Evolutionary conservation across 768 basidiomycete species (phyloP).

Genomic region (Ephemerocybe angulata): DNA sequence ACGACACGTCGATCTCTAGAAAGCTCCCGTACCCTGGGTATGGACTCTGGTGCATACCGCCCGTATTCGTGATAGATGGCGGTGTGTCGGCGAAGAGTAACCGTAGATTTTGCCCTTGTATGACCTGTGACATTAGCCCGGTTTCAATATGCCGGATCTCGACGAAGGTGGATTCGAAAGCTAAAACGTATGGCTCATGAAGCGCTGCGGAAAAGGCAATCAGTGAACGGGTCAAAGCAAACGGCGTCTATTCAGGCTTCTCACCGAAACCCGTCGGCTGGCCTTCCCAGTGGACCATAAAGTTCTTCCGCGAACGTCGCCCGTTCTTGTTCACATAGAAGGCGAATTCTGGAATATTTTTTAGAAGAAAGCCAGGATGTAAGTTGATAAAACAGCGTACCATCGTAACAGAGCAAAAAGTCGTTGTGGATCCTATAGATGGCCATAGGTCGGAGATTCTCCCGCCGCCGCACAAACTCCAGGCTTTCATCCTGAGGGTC

Average conservation of each 20-base stretch:
- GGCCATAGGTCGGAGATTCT: slow-evolving; percentile 88
- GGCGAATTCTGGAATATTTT: slow-evolving; percentile 74
- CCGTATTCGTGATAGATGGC: slow-evolving; percentile 70
- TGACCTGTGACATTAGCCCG: slow-evolving; percentile 88
- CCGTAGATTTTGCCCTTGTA: slow-evolving; percentile 87
- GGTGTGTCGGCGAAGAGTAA: slow-evolving; percentile 93
- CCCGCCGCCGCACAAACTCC: slow-evolving; percentile 89
- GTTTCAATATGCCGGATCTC: slow-evolving; percentile 96
- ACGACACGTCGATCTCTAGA: neutral
- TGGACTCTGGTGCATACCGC: slow-evolving; percentile 34
- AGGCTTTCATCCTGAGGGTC: slow-evolving; percentile 89
- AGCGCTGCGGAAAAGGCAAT: slow-evolving; percentile 54
- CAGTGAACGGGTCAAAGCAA: neutral
- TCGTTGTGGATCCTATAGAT: slow-evolving; percentile 97
- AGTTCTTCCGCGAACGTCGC: slow-evolving; percentile 82
- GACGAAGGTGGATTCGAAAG: slow-evolving; percentile 94
- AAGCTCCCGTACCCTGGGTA: slow-evolving; percentile 28
- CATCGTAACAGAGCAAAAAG: slow-evolving; percentile 96
- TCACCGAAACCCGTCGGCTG: slow-evolving; percentile 89
- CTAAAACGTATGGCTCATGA: slow-evolving; percentile 94
- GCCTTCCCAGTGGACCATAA: slow-evolving; percentile 98
- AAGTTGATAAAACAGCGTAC: slow-evolving; percentile 41
- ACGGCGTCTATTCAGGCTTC: slow-evolving; percentile 31
- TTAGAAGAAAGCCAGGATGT: neutral
- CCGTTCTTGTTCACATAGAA: slow-evolving; percentile 99